Base-by-base conservation (phyloP, 352 stramenopile genomes). In the Pythium guiyangense region DNA sequence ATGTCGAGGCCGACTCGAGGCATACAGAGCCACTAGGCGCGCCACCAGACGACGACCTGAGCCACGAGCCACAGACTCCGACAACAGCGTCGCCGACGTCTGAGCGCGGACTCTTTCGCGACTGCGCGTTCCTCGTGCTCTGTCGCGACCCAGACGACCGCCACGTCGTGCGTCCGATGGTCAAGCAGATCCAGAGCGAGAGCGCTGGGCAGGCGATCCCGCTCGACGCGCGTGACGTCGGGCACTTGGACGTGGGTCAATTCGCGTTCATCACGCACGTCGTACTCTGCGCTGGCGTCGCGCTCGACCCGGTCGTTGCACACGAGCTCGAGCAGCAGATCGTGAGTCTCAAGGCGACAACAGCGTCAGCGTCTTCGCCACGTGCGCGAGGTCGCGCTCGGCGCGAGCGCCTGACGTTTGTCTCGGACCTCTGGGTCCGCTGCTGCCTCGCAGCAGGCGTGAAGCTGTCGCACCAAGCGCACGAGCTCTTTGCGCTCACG, bases 381-480 rank as follows among this genome's bases (percentile, higher is more conserved):
- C 49, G 20, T n/a, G 39, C 26, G 17, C 49, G 4, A 54, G 44
- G n/a, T 34, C 56, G 8, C 60, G 64, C 34, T 35, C n/a, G n/a
- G n/a, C 68, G 69, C 52, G 48, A 61, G 17, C 69, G 70, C 25
- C 39, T 81, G 45, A 79, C 73, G 42, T 66, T 86, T 37, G 77
- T 90, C 35, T 87, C 79, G 26, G 82, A 92, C 59, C 45, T 92
- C 47, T 92, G 82, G 82, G 65, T 92, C 0, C 74, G 71, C 25
- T 92, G 82, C 69, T 89, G 75, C 27, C 70, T 92, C 17, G 61
- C 69, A 11, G 70, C 67, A 9, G 52, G 69, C 12, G 69, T 61
- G 12, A 73, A 79, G 54, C 60, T 86, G 5, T 74, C 77, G 3
- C 74, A 74, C 42, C 49, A 74, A n/a, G 73, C 74, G 0, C 74